Evolutionary conservation across 2,329 filamentous ascomycete genomes (phyloP), one percentile per base, ranked within the genome.

Genomic region (Penicillium brevicompactum): DNA sequence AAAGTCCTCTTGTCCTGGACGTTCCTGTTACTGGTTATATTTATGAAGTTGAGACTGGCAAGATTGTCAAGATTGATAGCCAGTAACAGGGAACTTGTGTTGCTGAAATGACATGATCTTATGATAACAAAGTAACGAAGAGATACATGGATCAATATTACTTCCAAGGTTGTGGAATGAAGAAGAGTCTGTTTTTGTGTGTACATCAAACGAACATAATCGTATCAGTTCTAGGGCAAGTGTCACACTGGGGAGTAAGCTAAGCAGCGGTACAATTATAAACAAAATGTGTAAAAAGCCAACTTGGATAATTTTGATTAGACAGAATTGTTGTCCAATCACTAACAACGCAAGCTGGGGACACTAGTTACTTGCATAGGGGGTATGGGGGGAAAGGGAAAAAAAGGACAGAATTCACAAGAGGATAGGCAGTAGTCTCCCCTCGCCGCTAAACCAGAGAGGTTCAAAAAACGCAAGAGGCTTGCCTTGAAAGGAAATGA

Each of bases 31-130:
- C 83, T 5, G 90, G 90, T 1, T 93, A 89, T 84, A 75, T 92
- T 2, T 92, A 92, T 74, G 86, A 92, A 65, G 87, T 92, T 41
- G 85, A 90, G 77, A 91, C 84, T 1, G 90, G 89, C 0, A 86
- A 79, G 70, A 80, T 82, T 46, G 79, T 76, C 59, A 76, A 74
- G 51, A 74, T 87, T 45, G 75, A 51, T 45, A 24, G 22, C 49
- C 31, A 50, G 18, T 41, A 18, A 43, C n/a, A 27, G 5, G 24
- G 24, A 27, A 8, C 8, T 8, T 8, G 8, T 27, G 24, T 27
- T 27, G 24, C 8, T 27, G 24, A 27, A 27, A 27, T 27, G 24
- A 27, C 24, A 8, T 8, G 24, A 27, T 27, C 18, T 27, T 27
- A 27, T 27, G 5, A 27, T 27, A 27, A 27, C 24, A 27, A 27